Evolutionary conservation across 352 stramenopile genomes (phyloP).

Genomic region (Globisporangium sylvaticum): DNA sequence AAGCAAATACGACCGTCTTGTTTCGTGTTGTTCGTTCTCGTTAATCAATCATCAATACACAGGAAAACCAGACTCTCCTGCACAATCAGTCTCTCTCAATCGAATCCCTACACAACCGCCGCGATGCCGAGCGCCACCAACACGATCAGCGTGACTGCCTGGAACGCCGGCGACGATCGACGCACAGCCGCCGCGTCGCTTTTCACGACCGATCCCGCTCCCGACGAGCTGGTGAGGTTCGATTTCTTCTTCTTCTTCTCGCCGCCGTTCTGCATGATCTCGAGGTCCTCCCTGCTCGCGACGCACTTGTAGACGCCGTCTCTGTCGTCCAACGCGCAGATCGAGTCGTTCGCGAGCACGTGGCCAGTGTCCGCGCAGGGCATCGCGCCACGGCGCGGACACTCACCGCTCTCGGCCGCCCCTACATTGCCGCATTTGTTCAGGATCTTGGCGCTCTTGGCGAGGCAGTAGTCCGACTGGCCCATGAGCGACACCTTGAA

Average conservation of each 20-base stretch:
- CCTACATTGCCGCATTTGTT: slow-evolving; percentile 67
- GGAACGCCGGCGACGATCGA: neutral
- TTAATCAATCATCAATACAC: neutral
- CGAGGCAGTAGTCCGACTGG: slow-evolving; percentile 63
- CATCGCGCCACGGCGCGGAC: slow-evolving; percentile 42
- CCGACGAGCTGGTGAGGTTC: slow-evolving; percentile 4
- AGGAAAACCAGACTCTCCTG: slow-evolving; percentile 4
- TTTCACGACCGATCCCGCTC: neutral
- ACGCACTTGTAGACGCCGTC: slow-evolving; percentile 75
- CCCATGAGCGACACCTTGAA: slow-evolving; percentile 68
- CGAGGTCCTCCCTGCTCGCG: slow-evolving; percentile 54
- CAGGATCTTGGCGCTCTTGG: slow-evolving; percentile 31
- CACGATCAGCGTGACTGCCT: slow-evolving; percentile 10
- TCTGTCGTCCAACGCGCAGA: slow-evolving; percentile 53
- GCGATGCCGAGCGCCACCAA: slow-evolving; percentile 2
- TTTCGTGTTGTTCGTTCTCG: slow-evolving; percentile 1
- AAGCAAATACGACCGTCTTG: neutral
- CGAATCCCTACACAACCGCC: slow-evolving; percentile 7
- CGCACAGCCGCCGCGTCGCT: neutral
- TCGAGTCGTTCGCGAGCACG: slow-evolving; percentile 52
- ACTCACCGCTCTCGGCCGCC: slow-evolving; percentile 49
- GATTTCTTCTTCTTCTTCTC: slow-evolving; percentile 33
- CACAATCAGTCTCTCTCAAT: neutral
- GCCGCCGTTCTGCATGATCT: slow-evolving; percentile 53
- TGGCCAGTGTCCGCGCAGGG: slow-evolving; percentile 60